Conservation (phyloP, 345 rosid genomes). For the Euphorbia pulcherrima region DNA sequence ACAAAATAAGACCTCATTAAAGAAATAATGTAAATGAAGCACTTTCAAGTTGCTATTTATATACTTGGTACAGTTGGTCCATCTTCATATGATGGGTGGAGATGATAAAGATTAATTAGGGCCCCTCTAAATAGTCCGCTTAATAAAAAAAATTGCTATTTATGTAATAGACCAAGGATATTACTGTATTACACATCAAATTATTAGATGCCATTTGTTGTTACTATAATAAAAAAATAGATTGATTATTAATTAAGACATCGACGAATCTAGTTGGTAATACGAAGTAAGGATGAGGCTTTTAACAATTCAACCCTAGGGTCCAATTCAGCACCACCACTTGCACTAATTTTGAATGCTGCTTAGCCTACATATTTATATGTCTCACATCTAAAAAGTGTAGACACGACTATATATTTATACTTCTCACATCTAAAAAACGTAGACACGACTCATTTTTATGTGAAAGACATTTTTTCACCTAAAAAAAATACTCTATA, state of each 20-base stretch:
- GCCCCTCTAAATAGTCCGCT: too few species aligned
- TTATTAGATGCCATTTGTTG: background rate
- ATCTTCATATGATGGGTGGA: too few species aligned
- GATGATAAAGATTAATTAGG: too few species aligned
- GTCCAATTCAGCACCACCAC: background rate
- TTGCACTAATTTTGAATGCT: background rate
- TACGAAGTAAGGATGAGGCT: background rate
- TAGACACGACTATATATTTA: too few species aligned
- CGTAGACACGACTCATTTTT: too few species aligned
- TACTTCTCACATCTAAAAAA: too few species aligned
- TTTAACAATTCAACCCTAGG: background rate
- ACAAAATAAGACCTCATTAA: background rate
- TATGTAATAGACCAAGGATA: background rate
- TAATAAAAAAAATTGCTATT: background rate
- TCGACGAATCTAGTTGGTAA: background rate
- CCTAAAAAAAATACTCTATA: too few species aligned
- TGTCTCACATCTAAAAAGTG: too few species aligned
- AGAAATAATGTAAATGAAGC: background rate
- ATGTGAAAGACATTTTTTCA: too few species aligned
- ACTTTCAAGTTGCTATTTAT: background rate
- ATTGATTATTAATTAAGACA: background rate
- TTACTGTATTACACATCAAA: background rate
- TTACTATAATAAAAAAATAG: too few species aligned
- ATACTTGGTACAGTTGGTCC: too few species aligned
- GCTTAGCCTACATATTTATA: too few species aligned